phyloP scores from a whole-genome alignment of 352 stramenopile species.

The Globisporangium okanoganense region DNA sequence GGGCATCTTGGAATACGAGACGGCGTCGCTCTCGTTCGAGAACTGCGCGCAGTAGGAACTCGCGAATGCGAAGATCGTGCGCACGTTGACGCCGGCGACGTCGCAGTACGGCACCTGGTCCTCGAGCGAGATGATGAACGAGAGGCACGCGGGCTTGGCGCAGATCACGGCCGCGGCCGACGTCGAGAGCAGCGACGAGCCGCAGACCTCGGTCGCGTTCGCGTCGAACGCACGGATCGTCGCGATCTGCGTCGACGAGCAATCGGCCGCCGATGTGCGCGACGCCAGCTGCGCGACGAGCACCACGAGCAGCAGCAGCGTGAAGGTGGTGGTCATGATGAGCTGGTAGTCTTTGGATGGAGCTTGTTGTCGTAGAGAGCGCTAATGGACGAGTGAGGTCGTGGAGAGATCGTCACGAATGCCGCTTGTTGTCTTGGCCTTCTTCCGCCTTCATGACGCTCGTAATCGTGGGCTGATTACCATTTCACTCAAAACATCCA shows the following conservation, averaged over 20 bases:
- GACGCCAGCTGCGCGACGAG: neutral
- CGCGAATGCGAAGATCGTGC: conserved; percentile 10
- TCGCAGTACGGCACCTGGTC: conserved; percentile 17
- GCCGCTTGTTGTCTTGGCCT: neutral
- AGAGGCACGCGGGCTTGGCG: conserved; percentile 7
- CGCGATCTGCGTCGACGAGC: conserved; percentile 6
- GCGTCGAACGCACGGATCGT: conserved; percentile 9
- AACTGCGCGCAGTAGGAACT: conserved; percentile 10
- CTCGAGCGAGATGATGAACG: conserved; percentile 13
- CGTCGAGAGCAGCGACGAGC: conserved; percentile 6
- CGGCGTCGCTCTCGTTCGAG: conserved; percentile 11
- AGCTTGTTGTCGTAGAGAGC: neutral
- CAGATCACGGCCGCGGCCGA: conserved; percentile 5
- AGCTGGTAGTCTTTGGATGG: neutral
- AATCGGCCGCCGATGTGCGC: neutral
- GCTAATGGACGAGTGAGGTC: neutral
- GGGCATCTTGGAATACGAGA: conserved; percentile 11
- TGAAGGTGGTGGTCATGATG: neutral
- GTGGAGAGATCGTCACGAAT: neutral
- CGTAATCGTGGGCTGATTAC: neutral
- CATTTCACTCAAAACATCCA: neutral
- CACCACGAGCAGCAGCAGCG: neutral
- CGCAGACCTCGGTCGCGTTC: conserved; percentile 14
- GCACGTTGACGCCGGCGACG: conserved; percentile 9
- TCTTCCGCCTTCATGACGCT: neutral